Percentiles rank a stretch among this genome's conserved stretches.
These are phyloP conservation scores for Adenanthera pavonina DNA, from an alignment of 306 rosid species.

Conservation along the genomic window DNA sequence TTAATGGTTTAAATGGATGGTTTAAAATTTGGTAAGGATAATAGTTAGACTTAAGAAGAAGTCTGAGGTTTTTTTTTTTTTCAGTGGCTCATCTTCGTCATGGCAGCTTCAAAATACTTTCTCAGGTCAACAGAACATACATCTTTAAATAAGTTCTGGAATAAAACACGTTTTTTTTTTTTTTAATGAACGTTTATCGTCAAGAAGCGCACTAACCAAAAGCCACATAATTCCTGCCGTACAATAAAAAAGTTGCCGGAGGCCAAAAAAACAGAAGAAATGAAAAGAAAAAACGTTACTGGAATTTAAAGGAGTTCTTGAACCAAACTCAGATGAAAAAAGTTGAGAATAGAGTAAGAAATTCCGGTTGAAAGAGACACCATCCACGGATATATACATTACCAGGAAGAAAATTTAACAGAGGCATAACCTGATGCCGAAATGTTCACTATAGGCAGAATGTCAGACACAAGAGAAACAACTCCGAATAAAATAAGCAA, in stretches of 20 bases:
- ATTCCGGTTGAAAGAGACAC: constrained; percentile 19
- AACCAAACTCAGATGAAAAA: background rate
- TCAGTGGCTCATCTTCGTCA: background rate
- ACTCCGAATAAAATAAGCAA: background rate
- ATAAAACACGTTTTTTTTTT: background rate
- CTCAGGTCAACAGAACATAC: background rate
- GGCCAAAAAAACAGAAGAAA: background rate
- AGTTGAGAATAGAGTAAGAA: constrained; percentile 5
- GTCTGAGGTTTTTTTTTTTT: background rate
- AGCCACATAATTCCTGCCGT: background rate
- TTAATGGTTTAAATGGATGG: background rate
- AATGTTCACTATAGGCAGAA: background rate
- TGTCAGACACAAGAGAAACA: background rate
- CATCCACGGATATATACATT: constrained; percentile 12
- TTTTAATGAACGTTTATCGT: background rate
- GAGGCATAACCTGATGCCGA: background rate
- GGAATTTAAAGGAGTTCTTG: too few relatives aligned
- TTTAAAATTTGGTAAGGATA: background rate
- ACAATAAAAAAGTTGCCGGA: background rate
- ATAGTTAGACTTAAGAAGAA: background rate
- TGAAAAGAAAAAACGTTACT: too few relatives aligned
- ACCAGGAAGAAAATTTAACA: constrained; percentile 1
- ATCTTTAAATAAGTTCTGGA: background rate
- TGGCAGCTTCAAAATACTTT: background rate
- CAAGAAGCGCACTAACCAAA: background rate